Evolutionary conservation across 2,329 filamentous ascomycete species (phyloP).

Genomic region (Escovopsis sp.): DNA sequence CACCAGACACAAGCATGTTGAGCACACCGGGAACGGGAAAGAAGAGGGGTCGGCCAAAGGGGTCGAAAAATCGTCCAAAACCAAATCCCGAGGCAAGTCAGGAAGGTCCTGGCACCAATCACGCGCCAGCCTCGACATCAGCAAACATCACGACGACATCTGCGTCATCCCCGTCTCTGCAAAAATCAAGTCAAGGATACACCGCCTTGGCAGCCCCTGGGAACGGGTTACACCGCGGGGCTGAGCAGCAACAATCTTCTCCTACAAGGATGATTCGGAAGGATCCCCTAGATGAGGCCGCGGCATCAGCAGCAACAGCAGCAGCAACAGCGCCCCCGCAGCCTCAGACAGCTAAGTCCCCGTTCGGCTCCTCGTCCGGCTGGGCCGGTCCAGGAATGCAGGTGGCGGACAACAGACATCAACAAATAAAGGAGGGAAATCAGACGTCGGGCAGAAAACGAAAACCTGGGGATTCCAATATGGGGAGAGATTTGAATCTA

Average conservation of each 20-base stretch:
- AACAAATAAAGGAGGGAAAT: conserved; percentile 1
- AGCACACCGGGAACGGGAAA: conserved; percentile 11
- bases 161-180: conserved; percentile 7
- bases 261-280: conserved; percentile 1
- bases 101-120: background rate
- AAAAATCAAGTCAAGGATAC: conserved; percentile 5
- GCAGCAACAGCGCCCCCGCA: background rate
- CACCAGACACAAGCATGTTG: conserved; percentile 7
- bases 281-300: background rate
- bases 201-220: conserved; percentile 1
- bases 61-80: conserved; percentile 28
- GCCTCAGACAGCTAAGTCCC: background rate
- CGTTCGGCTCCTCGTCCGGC: background rate
- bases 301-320: background rate
- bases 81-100: conserved; percentile 6
- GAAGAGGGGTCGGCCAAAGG: conserved; percentile 27
- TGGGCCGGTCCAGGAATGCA: conserved; percentile 4
- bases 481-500: conserved; percentile 1
- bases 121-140: conserved; percentile 1
- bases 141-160: conserved; percentile 1
- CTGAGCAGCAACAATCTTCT: conserved; percentile 2
- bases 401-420: background rate
- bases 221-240: conserved; percentile 1
- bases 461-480: conserved; percentile 1
- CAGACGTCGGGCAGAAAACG: conserved; percentile 2